Conservation (phyloP, 83 land plant species). For the Diphasiastrum complanatum region DNA sequence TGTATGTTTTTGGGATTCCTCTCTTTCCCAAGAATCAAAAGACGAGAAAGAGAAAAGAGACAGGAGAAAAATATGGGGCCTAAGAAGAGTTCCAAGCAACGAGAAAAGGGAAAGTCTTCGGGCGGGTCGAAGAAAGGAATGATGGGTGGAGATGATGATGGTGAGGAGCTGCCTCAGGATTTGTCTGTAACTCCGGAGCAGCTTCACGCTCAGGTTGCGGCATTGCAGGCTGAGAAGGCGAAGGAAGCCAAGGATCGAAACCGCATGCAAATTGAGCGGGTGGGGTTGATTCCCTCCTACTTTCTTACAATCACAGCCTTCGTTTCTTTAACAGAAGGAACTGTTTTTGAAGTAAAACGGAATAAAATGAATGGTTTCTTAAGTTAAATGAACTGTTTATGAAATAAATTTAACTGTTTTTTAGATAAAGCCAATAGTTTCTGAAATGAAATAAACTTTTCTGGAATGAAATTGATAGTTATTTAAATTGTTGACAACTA, state of each 20-base stretch:
- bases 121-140: not conserved
- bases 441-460: too few species aligned
- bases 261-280: constrained; percentile 19
- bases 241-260: constrained; percentile 23
- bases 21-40: not conserved
- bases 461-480: too few species aligned
- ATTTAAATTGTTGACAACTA: too few species aligned
- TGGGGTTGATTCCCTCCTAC: not conserved
- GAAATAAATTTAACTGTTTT: not conserved
- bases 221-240: constrained; percentile 9
- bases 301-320: not conserved
- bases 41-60: constrained; percentile 10
- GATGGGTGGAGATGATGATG: constrained; percentile 5
- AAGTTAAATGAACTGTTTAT: not conserved
- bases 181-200: constrained; percentile 8
- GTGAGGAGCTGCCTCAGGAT: not conserved
- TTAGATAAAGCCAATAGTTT: too few species aligned
- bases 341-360: not conserved
- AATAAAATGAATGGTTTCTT: not conserved
- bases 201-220: constrained; percentile 11
- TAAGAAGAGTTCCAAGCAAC: not conserved
- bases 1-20: too few species aligned
- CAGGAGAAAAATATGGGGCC: constrained; percentile 22
- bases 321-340: not conserved
- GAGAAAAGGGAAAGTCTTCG: constrained; percentile 5